A percentile compares a stretch with the other conserved stretches of the same genome.
Evolutionary conservation across 371 early-diverging fungal genomes (phyloP).

Genomic region (Fennellomyces sp.): DNA sequence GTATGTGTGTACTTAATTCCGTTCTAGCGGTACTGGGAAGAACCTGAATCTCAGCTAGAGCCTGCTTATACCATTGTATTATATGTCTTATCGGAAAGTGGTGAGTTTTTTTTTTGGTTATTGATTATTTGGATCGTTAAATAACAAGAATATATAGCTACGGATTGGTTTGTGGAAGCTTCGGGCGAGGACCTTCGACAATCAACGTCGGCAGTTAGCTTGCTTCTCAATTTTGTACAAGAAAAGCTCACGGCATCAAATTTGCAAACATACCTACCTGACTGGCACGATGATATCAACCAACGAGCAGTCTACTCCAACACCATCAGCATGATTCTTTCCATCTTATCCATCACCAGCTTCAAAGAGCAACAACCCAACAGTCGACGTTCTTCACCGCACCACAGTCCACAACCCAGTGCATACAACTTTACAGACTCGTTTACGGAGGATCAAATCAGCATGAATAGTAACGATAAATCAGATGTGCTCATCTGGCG

Average conservation of each 20-base stretch:
- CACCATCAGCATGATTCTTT: conserved; percentile 26
- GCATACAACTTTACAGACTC: not conserved
- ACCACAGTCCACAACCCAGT: conserved; percentile 23
- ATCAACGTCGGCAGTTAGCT: conserved; percentile 15
- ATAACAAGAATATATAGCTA: conserved; percentile 9
- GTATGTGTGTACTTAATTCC: not conserved
- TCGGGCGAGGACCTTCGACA: conserved; percentile 20
- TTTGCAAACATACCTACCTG: conserved; percentile 11
- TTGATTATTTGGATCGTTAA: not conserved
- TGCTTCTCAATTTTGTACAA: conserved; percentile 21
- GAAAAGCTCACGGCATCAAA: conserved; percentile 27
- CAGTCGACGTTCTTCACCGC: conserved; percentile 15
- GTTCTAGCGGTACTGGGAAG: conserved; percentile 36
- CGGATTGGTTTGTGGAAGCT: conserved; percentile 28
- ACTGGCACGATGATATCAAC: conserved; percentile 9
- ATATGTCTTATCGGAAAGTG: conserved; percentile 33
- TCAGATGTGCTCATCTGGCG: not conserved
- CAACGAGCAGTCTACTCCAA: conserved; percentile 21
- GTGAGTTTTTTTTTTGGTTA: conserved; percentile 8
- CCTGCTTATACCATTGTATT: conserved; percentile 29
- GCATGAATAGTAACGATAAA: no score
- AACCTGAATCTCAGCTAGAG: conserved; percentile 14
- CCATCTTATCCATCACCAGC: conserved; percentile 23
- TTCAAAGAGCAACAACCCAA: conserved; percentile 9
- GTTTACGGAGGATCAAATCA: no score